phyloP scores from a whole-genome alignment of 495 filamentous ascomycete genomes.

The Neurospora sp. region DNA sequence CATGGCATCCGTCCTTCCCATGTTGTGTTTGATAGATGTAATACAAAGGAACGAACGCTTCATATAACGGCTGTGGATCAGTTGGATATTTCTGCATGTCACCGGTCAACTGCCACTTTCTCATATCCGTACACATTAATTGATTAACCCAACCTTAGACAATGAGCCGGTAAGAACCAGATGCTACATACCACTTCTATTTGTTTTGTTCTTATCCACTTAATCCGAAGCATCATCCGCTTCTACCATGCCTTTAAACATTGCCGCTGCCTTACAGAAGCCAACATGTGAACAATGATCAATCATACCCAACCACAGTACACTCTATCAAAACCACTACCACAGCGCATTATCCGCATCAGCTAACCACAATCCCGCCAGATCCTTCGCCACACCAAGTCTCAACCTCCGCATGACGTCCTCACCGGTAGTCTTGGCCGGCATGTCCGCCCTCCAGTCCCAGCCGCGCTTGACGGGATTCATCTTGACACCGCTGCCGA shows the following conservation, averaged over 20 bases:
- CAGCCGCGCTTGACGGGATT: slow-evolving; percentile 51
- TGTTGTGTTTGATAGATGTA: neutral
- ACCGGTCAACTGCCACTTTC: neutral
- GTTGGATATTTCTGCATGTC: neutral
- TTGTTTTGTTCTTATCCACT: neutral
- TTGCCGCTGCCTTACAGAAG: neutral
- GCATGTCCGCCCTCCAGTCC: slow-evolving; percentile 71
- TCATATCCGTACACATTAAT: neutral
- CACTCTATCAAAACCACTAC: slow-evolving; percentile 3
- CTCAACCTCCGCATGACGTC: slow-evolving; percentile 65
- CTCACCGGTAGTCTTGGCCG: slow-evolving; percentile 44
- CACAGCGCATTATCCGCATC: slow-evolving; percentile 37
- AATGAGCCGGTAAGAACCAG: neutral
- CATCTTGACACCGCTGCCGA: slow-evolving; percentile 24
- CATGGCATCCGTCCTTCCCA: neutral
- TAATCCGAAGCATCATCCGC: neutral
- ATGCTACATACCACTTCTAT: neutral
- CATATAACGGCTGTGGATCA: neutral
- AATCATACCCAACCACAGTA: neutral
- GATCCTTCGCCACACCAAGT: slow-evolving; percentile 60
- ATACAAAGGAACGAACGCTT: neutral
- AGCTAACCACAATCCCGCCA: slow-evolving; percentile 51
- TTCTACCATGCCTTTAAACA: neutral
- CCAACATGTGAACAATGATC: neutral
- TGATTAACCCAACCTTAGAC: neutral